Evolutionary conservation across 257 asterid species (phyloP), one percentile per base, ranked within the genome.

Genomic region (Capsicum pubescens): DNA sequence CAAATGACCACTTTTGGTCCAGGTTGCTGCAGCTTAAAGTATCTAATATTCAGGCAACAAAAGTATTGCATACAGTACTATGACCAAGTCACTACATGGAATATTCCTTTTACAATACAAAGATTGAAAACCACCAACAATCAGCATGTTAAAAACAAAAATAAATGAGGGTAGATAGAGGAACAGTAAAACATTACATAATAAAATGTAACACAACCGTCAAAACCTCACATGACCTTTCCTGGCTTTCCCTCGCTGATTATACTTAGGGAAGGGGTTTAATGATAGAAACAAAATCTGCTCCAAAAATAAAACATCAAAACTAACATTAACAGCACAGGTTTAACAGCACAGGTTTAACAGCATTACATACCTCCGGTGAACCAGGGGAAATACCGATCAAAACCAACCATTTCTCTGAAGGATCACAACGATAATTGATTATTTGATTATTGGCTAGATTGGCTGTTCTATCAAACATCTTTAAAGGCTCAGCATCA

Each of bases 341-440:
- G 39, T 39, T 39, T 54, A 79, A 79, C 42, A 56, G 58, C 84
- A 80, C 56, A 68, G 14, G 39, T 39, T 39, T 54, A 79, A 79
- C 42, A 56, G 58, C 84, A 80, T 55, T 86, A 88, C 90, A 42
- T 83, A 97, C 99, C 97, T 97, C 99, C 0, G 99, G 88, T n/a
- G 98, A 92, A 84, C 99, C 99, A 86, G 99, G 99, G 82, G 99
- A 98, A 82, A 94, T 95, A 63, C 99, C 99, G 81, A 97, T 92
- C 93, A 97, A 88, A 87, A 95, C 98, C 97, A 97, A 88, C 99
- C 99, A 97, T 88, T 97, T 95, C 89, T 95, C 99, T 83, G 99
- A 90, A 86, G 99, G 97, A 84, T 97, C 99, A 8, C 99, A 97
- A 85, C 95, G 91, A 87, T 97, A 97, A 89, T 95, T 97, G 87